Base-by-base conservation (phyloP, 2,329 filamentous ascomycete genomes). In the Lomentospora prolificans region DNA sequence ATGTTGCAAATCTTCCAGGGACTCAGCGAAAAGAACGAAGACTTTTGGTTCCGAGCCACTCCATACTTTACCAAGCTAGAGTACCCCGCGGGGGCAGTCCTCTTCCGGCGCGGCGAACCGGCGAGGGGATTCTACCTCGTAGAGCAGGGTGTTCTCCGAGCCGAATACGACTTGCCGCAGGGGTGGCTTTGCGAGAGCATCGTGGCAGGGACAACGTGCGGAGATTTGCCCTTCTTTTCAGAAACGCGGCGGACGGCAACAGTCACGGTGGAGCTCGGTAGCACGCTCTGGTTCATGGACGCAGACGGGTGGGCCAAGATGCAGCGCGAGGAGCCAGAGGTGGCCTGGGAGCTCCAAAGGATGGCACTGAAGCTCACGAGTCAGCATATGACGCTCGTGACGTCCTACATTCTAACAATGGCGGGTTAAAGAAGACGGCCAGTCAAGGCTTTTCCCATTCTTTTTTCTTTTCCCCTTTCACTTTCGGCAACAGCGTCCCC, bases 1-100 rank as follows among this genome's bases (percentile, higher is more conserved):
- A 89, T 99, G 69, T 79, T 99, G 24, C 92, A 96, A 67, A 89
- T 94, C n/a, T 97, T 99, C 72, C 87, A 94, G 65, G 88, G 90
- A 48, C 75, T 96, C 10, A 95, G 89, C 53, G 76, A 83, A 54
- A 84, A 88, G 68, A 94, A 92, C 65, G 90, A 96, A 68, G 91
- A 96, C 69, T 97, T 97, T 67, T 99, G 94, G 94, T 92, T 91
- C 69, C 82, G 82, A 1, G 85, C 85, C 0, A 82, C 82, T 3
- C 75, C 80, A 0, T 97, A 87, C 72, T 96, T 99, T 65, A 72
- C 75, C 39, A 81, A 82, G 48, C 81, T 81, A 59, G 81, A 86
- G 58, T 89, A 86, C 60, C 62, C 77, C 0, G 78, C 84, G 0
- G 90, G 89, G 3, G 84, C 84, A 0, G 75, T 89, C 3, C 74